Evolutionary conservation across 352 stramenopile genomes (phyloP).

Genomic region (Globisporangium nunn): DNA sequence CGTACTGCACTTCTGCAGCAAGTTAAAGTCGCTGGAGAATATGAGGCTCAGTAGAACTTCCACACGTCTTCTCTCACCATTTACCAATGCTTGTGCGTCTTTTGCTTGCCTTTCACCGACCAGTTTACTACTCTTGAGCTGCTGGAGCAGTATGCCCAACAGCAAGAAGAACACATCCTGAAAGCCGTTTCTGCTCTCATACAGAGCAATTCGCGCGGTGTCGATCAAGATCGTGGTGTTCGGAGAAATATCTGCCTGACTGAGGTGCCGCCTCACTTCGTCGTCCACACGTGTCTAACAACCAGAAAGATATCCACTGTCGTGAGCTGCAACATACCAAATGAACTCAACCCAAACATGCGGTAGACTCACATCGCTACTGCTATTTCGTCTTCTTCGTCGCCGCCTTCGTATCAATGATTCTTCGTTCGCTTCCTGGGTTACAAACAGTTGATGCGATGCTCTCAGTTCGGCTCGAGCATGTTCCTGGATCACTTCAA

Average conservation of each 20-base stretch:
- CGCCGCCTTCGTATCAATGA: not conserved
- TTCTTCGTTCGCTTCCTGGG: not conserved
- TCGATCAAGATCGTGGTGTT: constrained; percentile 2
- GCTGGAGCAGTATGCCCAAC: constrained; percentile 25
- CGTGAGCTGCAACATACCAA: not conserved
- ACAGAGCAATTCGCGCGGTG: constrained; percentile 7
- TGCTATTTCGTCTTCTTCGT: not conserved
- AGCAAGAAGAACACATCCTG: constrained; percentile 28
- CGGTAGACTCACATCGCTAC: not conserved
- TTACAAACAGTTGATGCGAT: not conserved
- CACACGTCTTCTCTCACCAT: constrained; percentile 10
- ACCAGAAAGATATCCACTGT: not conserved
- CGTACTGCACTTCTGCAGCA: constrained; percentile 9
- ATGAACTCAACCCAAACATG: not conserved
- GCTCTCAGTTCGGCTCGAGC: not conserved
- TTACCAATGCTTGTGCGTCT: not conserved
- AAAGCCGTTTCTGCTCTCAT: not conserved
- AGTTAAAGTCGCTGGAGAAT: constrained; percentile 13
- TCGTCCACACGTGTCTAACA: constrained; percentile 4
- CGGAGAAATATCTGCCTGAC: not conserved
- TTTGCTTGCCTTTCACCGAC: not conserved
- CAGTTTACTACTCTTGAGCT: constrained; percentile 1
- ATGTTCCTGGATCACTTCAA: constrained; percentile 7
- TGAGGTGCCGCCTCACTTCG: constrained; percentile 3
- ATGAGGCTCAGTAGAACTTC: constrained; percentile 21